These are phyloP conservation scores for Aurifilum marmelostoma DNA, from an alignment of 2,329 filamentous ascomycete genomes.

Conservation along the genomic window DNA sequence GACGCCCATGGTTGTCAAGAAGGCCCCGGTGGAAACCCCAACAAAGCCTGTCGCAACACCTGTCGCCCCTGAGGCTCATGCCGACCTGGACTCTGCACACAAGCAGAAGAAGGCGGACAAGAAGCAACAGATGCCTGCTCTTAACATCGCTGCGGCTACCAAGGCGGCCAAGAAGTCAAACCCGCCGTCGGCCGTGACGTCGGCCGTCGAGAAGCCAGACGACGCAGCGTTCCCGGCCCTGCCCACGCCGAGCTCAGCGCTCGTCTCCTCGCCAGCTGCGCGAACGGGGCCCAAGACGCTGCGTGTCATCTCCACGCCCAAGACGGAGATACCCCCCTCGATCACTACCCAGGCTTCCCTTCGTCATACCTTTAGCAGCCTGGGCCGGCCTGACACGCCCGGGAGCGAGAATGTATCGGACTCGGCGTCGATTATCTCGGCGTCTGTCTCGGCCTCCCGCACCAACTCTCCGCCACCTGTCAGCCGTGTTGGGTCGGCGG, in stretches of 20 bases:
- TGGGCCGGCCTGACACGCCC: conserved; percentile 69
- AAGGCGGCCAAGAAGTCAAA: conserved; percentile 43
- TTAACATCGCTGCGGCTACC: conserved; percentile 56
- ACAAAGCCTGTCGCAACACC: conserved; percentile 27
- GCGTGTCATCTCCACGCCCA: conserved; percentile 70
- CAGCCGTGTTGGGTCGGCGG: conserved; percentile 68
- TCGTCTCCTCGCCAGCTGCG: conserved; percentile 55
- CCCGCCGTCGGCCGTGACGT: conserved; percentile 33
- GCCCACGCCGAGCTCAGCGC: conserved; percentile 50
- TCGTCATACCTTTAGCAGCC: conserved; percentile 46
- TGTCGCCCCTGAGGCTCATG: conserved; percentile 8
- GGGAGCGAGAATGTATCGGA: conserved; percentile 73
- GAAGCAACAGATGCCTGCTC: conserved; percentile 45
- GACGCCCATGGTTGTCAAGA: conserved; percentile 41
- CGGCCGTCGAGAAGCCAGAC: conserved; percentile 40
- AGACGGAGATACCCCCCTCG: conserved; percentile 56
- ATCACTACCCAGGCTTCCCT: conserved; percentile 44
- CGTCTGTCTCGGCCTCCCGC: conserved; percentile 68
- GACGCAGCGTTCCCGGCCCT: conserved; percentile 55
- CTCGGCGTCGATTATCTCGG: conserved; percentile 73
- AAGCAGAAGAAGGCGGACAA: conserved; percentile 37
- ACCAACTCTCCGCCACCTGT: conserved; percentile 70
- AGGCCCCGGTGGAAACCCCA: conserved; percentile 33
- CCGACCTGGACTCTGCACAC: conserved; percentile 9
- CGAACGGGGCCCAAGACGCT: conserved; percentile 64